Conservation (phyloP, 116 monocot species). For the Thalassia testudinum region DNA sequence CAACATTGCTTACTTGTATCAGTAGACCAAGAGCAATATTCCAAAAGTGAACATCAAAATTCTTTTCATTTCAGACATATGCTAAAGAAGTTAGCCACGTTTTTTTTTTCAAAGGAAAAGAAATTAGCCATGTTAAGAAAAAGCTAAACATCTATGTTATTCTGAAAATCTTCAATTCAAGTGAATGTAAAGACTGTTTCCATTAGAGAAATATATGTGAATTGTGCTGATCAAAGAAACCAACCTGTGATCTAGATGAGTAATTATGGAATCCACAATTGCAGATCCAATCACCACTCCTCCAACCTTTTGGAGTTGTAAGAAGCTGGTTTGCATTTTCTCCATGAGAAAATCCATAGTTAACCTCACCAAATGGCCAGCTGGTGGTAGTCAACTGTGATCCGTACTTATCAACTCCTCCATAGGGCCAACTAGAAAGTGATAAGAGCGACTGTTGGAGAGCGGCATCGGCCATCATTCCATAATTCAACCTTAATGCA, state of each 20-base stretch:
- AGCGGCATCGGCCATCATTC: conserved; percentile 23
- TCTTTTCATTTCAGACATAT: too few species aligned
- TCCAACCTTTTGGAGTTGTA: conserved; percentile 61
- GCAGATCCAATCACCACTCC: conserved; percentile 92
- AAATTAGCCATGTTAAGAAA: too few species aligned
- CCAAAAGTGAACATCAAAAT: too few species aligned
- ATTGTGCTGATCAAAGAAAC: not conserved
- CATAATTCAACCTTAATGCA: conserved; percentile 54
- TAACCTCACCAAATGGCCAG: conserved; percentile 31
- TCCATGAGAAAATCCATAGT: conserved; percentile 15
- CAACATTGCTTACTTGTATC: too few species aligned
- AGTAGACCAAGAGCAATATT: too few species aligned
- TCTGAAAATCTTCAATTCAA: too few species aligned
- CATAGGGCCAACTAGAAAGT: conserved; percentile 39
- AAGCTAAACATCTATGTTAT: too few species aligned
- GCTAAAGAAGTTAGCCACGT: too few species aligned
- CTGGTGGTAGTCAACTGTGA: conserved; percentile 18
- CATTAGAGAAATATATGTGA: not conserved
- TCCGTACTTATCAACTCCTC: conserved; percentile 30
- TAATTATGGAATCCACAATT: conserved; percentile 94
- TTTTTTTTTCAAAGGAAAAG: too few species aligned
- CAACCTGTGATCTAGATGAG: conserved; percentile 64
- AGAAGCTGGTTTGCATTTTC: conserved; percentile 22
- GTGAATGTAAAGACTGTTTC: too few species aligned
- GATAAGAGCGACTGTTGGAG: conserved; percentile 37